Conservation (phyloP, 352 stramenopile genomes). For the Globisporangium orthogonon region DNA sequence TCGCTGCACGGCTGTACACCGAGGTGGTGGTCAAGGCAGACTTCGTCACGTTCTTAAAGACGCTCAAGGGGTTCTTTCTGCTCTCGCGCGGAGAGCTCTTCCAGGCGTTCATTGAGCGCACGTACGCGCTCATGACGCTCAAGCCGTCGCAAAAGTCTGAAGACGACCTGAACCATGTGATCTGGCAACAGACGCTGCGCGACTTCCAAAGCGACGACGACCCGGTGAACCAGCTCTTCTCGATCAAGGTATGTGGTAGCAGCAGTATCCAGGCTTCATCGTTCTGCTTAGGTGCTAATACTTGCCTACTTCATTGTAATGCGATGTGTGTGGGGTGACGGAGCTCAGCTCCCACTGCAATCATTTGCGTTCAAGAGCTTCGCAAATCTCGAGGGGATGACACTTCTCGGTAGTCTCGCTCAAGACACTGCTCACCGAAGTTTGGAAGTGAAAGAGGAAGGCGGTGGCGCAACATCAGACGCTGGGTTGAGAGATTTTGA, state of each 20-base stretch:
- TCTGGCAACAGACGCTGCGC: conserved; percentile 49
- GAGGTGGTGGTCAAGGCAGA: conserved; percentile 61
- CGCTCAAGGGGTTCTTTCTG: conserved; percentile 66
- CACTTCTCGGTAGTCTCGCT: conserved; percentile 16
- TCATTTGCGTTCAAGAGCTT: conserved; percentile 48
- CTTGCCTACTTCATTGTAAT: no score
- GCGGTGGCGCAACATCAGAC: no score
- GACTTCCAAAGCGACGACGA: conserved; percentile 47
- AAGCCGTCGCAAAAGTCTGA: conserved; percentile 46
- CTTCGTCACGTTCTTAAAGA: conserved; percentile 50
- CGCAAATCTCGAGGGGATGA: conserved; percentile 22
- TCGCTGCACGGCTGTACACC: conserved; percentile 49
- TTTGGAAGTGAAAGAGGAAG: conserved; percentile 12
- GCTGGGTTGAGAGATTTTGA: no score
- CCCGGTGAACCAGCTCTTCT: conserved; percentile 28
- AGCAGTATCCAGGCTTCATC: no score
- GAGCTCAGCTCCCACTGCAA: conserved; percentile 41
- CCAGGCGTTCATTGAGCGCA: conserved; percentile 65
- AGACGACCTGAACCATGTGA: conserved; percentile 53
- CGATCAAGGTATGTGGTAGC: conserved; percentile 27
- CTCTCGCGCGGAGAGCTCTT: conserved; percentile 64
- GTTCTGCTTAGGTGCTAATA: no score
- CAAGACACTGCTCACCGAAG: conserved; percentile 22
- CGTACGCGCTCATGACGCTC: conserved; percentile 39
- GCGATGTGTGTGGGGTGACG: no score